phyloP scores from a whole-genome alignment of 208 protist species.

The Lotmaria passim region DNA sequence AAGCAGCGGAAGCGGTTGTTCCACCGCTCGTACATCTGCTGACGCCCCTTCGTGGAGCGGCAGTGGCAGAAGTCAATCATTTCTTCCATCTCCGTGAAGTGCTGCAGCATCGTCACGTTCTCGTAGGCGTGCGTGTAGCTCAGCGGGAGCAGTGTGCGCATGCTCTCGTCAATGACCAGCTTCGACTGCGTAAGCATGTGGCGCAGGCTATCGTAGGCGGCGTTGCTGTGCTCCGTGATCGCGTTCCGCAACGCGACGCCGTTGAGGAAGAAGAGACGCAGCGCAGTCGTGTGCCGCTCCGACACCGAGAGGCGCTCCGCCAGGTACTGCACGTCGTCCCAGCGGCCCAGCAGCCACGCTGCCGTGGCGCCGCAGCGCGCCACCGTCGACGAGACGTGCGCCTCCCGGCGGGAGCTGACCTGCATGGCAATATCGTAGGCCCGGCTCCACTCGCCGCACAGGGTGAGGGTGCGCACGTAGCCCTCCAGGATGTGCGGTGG shows the following conservation, averaged over 20 bases:
- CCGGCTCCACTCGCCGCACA: slow-evolving; percentile 86
- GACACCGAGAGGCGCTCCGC: slow-evolving; percentile 71
- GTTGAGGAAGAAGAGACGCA: slow-evolving; percentile 83
- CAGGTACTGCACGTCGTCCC: slow-evolving; percentile 81
- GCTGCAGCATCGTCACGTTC: slow-evolving; percentile 96
- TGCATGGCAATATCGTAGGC: slow-evolving; percentile 64
- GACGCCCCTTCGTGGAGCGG: slow-evolving; percentile 55
- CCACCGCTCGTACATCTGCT: slow-evolving; percentile 79
- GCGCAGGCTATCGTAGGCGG: slow-evolving; percentile 48
- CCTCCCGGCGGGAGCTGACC: slow-evolving; percentile 39
- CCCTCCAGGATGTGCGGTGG: slow-evolving; percentile 55
- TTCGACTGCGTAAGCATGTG: slow-evolving; percentile 67
- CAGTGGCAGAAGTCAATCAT: slow-evolving; percentile 89
- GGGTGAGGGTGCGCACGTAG: slow-evolving; percentile 89
- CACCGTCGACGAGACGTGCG: slow-evolving; percentile 62
- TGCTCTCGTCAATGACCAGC: slow-evolving; percentile 83
- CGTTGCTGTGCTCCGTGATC: slow-evolving; percentile 37
- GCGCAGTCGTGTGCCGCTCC: slow-evolving; percentile 68
- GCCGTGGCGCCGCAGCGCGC: slow-evolving; percentile 81
- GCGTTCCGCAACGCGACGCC: slow-evolving; percentile 54
- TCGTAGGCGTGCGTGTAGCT: slow-evolving; percentile 95
- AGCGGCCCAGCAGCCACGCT: slow-evolving; percentile 83
- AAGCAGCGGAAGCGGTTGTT: slow-evolving; percentile 85
- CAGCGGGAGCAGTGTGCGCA: slow-evolving; percentile 85
- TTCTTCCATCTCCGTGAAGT: slow-evolving; percentile 99